A percentile compares a stretch with the other conserved stretches of the same genome.
Evolutionary conservation across 208 protist genomes (phyloP).

Genomic region (Porcisia deanei): DNA sequence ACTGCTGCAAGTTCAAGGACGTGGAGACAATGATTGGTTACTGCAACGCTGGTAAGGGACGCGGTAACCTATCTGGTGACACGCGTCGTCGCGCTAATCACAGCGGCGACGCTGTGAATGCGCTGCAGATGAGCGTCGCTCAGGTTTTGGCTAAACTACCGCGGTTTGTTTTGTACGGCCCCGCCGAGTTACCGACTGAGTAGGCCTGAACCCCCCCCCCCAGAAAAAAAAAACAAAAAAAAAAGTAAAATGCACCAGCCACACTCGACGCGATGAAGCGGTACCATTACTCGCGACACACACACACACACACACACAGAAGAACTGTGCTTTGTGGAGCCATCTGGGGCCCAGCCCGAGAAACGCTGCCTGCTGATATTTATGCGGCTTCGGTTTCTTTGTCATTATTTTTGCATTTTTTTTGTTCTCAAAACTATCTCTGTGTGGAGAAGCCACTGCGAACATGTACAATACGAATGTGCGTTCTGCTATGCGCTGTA

Average conservation of each 20-base stretch:
- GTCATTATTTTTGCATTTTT: background rate
- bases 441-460: no score
- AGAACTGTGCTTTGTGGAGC: background rate
- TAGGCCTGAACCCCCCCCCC: background rate
- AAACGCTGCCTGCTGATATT: background rate
- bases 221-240: background rate
- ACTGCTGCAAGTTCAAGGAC: constrained; percentile 85
- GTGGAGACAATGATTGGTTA: constrained; percentile 88
- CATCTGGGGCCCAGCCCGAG: background rate
- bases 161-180: constrained; percentile 50
- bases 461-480: no score
- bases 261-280: background rate
- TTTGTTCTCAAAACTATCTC: background rate
- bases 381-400: background rate
- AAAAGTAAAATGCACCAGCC: background rate
- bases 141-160: constrained; percentile 43
- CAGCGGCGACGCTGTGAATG: background rate
- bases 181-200: constrained; percentile 34
- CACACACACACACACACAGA: no score
- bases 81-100: background rate
- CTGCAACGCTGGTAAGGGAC: constrained; percentile 19
- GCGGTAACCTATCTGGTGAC: background rate
- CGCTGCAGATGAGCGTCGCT: constrained; percentile 17
- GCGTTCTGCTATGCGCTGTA: no score
- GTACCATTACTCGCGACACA: background rate